These are phyloP conservation scores for Malassezia restricta DNA, from an alignment of 1,284 basidiomycete species.

Conservation along the genomic window DNA sequence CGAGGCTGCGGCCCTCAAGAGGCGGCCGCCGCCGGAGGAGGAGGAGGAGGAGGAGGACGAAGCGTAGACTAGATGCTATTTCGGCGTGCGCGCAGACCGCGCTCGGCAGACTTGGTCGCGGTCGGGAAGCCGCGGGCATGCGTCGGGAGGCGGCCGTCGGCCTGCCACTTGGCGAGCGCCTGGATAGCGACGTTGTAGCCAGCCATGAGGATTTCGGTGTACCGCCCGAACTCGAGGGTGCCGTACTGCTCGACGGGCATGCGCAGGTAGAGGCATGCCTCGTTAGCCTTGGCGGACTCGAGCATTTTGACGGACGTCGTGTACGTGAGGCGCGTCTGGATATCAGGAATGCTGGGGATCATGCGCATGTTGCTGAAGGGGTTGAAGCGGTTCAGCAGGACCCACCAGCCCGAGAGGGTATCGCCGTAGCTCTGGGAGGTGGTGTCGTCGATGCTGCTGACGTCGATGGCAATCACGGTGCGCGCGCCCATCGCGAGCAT, in stretches of 20 bases:
- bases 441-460: slow-evolving; percentile 90
- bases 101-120: slow-evolving; percentile 11
- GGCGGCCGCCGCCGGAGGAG: slow-evolving; percentile 27
- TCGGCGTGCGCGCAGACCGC: slow-evolving; percentile 7
- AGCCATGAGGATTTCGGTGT: slow-evolving; percentile 57
- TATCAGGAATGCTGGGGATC: slow-evolving; percentile 86
- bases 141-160: slow-evolving; percentile 66
- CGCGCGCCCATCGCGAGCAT: slow-evolving; percentile 86
- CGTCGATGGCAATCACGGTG: slow-evolving; percentile 87
- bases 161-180: slow-evolving; percentile 65
- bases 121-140: slow-evolving; percentile 51
- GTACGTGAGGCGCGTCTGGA: slow-evolving; percentile 88
- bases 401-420: slow-evolving; percentile 90
- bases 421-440: slow-evolving; percentile 89
- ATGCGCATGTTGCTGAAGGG: slow-evolving; percentile 56
- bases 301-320: slow-evolving; percentile 89
- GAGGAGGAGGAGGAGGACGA: slow-evolving; percentile 41
- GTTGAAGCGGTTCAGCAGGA: slow-evolving; percentile 72
- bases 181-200: slow-evolving; percentile 67
- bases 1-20: slow-evolving; percentile 42
- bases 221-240: slow-evolving; percentile 48
- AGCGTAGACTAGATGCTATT: slow-evolving; percentile 17
- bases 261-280: slow-evolving; percentile 77
- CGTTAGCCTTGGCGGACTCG: slow-evolving; percentile 79
- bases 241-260: slow-evolving; percentile 62